Evolutionary conservation across 2,329 filamentous ascomycete species (phyloP), one percentile per base, ranked within the genome.

Genomic region (Penicillium griseofulvum): DNA sequence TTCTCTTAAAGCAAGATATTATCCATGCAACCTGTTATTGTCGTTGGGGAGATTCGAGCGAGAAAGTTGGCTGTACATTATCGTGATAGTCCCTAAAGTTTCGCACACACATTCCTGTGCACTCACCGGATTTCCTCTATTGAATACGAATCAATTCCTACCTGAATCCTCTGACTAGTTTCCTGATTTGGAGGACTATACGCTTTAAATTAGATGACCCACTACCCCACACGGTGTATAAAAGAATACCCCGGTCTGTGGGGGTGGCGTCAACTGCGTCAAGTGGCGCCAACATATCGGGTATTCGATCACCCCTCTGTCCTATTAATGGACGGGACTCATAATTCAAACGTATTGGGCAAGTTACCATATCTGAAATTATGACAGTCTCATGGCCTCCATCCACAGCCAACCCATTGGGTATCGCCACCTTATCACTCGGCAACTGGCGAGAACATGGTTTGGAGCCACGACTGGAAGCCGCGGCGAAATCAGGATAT

Each of bases 351-450:
- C 22, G 1, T 5, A 39, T 24, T 6, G 16, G 11, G 11, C n/a
- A 37, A 37, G 4, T 12, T 14, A 14, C 12, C 11, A 14, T 3
- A 39, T 22, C 44, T 36, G 41, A 12, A 46, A 59, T 4, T 31
- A 64, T 63, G 61, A 47, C 51, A 4, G 52, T 47, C 12, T 9
- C 46, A 17, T 65, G 61, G 60, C 63, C 64, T 26, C 55, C 65
- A 24, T 26, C 41, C 4, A 36, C 44, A 5, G 46, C 42, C 29
- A 67, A 69, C 41, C 56, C 63, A 29, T 51, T 69, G 38, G 69
- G 70, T 4, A 71, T 70, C n/a, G 68, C 69, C 24, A 71, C 68
- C 0, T 54, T 72, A 16, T 72, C 69, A 17, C 64, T 72, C 19
- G 70, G 69, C 14, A 69, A 67, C 47, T 64, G 62, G 58, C 53